phyloP scores from a whole-genome alignment of 2,329 filamentous ascomycete genomes.

The Cytospora paraplurivora region DNA sequence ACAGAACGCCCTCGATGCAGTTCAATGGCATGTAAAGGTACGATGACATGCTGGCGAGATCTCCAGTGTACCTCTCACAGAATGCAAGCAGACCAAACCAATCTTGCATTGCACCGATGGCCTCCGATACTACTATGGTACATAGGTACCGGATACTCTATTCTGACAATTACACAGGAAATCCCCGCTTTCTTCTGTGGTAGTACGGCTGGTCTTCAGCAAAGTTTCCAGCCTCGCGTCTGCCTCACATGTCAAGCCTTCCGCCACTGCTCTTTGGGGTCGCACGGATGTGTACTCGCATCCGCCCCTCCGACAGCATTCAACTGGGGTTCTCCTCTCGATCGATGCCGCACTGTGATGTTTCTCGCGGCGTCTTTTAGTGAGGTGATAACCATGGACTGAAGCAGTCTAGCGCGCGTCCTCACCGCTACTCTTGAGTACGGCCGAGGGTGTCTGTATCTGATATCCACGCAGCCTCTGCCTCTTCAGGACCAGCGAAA shows the following conservation, averaged over 20 bases:
- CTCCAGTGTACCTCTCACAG: constrained; percentile 12
- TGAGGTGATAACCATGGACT: constrained; percentile 28
- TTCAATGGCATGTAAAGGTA: constrained; percentile 12
- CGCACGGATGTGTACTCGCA: constrained; percentile 12
- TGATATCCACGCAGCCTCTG: constrained; percentile 11
- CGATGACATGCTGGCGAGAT: constrained; percentile 14
- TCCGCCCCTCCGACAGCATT: constrained; percentile 10
- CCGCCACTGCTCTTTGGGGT: constrained; percentile 14
- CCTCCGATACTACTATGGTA: background rate
- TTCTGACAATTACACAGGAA: constrained; percentile 7
- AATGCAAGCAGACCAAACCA: background rate
- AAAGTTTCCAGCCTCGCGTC: constrained; percentile 16
- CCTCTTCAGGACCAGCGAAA: constrained; percentile 4
- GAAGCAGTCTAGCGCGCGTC: constrained; percentile 21
- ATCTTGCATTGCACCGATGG: constrained; percentile 21
- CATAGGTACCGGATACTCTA: background rate
- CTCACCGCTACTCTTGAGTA: constrained; percentile 29
- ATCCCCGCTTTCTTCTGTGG: background rate
- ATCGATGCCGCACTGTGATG: constrained; percentile 28
- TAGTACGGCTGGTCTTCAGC: constrained; percentile 2
- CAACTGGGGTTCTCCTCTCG: constrained; percentile 7
- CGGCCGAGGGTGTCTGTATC: constrained; percentile 27
- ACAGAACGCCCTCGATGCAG: constrained; percentile 13
- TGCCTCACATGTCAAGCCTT: constrained; percentile 23
- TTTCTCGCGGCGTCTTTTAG: constrained; percentile 26